Evolutionary conservation across 2,329 filamentous ascomycete species (phyloP).

Genomic region (Huntiella abstrusa): DNA sequence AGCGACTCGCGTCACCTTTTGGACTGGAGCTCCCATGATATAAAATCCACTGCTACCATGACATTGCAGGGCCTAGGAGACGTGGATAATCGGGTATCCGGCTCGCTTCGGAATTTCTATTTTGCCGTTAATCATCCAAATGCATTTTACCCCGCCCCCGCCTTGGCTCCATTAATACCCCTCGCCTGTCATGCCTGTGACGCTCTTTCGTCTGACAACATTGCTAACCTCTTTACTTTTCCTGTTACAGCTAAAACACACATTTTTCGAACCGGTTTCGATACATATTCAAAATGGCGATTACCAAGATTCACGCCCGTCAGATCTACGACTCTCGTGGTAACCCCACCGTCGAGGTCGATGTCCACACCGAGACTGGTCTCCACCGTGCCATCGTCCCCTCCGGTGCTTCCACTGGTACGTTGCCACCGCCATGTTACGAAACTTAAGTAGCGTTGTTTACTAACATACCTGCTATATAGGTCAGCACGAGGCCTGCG

Average conservation of each 20-base stretch:
- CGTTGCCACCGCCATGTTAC: constrained; percentile 19
- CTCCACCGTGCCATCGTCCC: constrained; percentile 89
- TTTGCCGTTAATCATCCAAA: too few species aligned
- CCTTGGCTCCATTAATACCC: neutral
- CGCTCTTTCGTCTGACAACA: neutral
- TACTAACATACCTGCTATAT: constrained; percentile 16
- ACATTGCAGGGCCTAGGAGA: too few species aligned
- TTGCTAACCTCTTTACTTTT: neutral
- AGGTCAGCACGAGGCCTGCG: constrained; percentile 81
- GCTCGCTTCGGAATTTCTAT: too few species aligned
- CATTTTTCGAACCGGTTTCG: constrained; percentile 8
- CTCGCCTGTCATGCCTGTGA: neutral
- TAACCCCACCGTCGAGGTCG: constrained; percentile 96
- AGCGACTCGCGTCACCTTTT: too few species aligned
- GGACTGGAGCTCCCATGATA: too few species aligned
- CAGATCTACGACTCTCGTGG: constrained; percentile 96
- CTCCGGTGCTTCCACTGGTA: constrained; percentile 79
- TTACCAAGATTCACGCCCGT: constrained; percentile 78
- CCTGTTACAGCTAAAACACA: neutral
- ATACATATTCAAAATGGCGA: constrained; percentile 49
- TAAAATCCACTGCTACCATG: too few species aligned
- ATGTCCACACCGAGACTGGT: constrained; percentile 80
- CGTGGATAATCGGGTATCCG: too few species aligned
- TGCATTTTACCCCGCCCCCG: too few species aligned
- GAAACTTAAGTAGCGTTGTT: constrained; percentile 10